Evolutionary conservation across 108 stramenopile species (phyloP).

Genomic region (Aurantiochytrium sp.): DNA sequence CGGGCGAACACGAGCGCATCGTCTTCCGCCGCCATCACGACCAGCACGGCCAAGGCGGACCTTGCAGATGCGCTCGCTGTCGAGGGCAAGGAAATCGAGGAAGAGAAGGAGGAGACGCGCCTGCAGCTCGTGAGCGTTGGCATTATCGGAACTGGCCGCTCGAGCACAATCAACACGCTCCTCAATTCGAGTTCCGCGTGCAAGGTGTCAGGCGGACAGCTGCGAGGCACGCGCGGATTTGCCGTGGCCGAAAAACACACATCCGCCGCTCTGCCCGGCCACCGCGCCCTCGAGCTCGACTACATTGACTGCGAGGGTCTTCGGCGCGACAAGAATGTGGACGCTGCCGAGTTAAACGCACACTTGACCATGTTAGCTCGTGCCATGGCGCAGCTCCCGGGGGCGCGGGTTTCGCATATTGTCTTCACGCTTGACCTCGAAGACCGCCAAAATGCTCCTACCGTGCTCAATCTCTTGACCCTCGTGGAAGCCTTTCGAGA

Average conservation of each 20-base stretch:
- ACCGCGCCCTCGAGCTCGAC: not conserved
- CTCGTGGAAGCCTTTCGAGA: not conserved
- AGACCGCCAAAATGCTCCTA: not conserved
- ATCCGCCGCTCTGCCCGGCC: not conserved
- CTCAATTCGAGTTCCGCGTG: not conserved
- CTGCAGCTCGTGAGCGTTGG: not conserved
- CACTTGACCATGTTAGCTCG: not conserved
- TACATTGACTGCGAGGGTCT: not conserved
- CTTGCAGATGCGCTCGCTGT: too few species aligned
- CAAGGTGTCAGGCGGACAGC: slow-evolving; percentile 13
- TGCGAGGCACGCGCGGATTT: slow-evolving; percentile 4
- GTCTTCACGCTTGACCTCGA: not conserved
- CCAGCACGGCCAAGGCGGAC: too few species aligned
- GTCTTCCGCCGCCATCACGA: too few species aligned
- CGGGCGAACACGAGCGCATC: too few species aligned
- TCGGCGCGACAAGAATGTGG: not conserved
- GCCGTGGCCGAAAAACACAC: not conserved
- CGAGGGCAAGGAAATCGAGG: too few species aligned
- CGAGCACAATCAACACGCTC: not conserved
- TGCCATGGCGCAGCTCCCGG: not conserved
- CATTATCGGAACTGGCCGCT: not conserved
- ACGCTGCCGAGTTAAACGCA: not conserved
- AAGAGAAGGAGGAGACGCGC: not conserved
- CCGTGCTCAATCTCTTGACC: not conserved
- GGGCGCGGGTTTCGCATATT: not conserved